These are phyloP conservation scores for Zygotorulaspora sp. DNA, from an alignment of 805 yeast species.

Conservation along the genomic window DNA sequence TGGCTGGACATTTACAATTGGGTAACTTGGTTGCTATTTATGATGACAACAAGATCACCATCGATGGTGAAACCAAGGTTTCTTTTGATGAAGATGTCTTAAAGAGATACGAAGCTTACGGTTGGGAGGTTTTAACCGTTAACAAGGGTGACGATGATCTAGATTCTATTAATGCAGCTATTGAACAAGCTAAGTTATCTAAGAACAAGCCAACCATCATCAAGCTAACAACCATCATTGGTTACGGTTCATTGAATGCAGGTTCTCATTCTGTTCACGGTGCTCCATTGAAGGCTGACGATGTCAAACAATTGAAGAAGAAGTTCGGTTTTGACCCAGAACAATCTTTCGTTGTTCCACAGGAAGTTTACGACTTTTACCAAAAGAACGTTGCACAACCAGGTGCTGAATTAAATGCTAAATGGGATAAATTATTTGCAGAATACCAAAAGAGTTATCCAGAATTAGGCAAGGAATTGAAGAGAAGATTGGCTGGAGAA, in stretches of 20 bases:
- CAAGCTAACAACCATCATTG: slow-evolving; percentile 86
- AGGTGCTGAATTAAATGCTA: slow-evolving; percentile 63
- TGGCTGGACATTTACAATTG: slow-evolving; percentile 94
- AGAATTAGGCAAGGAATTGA: slow-evolving; percentile 68
- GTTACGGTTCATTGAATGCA: slow-evolving; percentile 79
- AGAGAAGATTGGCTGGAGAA: slow-evolving; percentile 70
- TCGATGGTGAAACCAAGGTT: slow-evolving; percentile 85
- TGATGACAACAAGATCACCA: slow-evolving; percentile 95
- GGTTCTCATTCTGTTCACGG: slow-evolving; percentile 96
- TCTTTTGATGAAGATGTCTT: slow-evolving; percentile 93
- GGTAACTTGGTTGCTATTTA: slow-evolving; percentile 91
- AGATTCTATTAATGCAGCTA: slow-evolving; percentile 64
- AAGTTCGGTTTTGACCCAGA: slow-evolving; percentile 86
- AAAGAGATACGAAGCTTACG: slow-evolving; percentile 83
- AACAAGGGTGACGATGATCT: slow-evolving; percentile 77
- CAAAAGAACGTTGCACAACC: slow-evolving; percentile 47
- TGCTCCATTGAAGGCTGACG: slow-evolving; percentile 91
- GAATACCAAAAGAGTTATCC: slow-evolving; percentile 68
- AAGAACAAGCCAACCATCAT: slow-evolving; percentile 82
- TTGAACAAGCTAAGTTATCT: slow-evolving; percentile 74
- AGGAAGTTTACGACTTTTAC: slow-evolving; percentile 74
- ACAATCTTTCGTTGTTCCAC: slow-evolving; percentile 71
- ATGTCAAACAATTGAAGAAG: slow-evolving; percentile 77
- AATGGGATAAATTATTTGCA: slow-evolving; percentile 67
- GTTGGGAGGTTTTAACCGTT: slow-evolving; percentile 84